Evolutionary conservation across 169 alveolate genomes (phyloP).

Genomic region (Neospora caninum): DNA sequence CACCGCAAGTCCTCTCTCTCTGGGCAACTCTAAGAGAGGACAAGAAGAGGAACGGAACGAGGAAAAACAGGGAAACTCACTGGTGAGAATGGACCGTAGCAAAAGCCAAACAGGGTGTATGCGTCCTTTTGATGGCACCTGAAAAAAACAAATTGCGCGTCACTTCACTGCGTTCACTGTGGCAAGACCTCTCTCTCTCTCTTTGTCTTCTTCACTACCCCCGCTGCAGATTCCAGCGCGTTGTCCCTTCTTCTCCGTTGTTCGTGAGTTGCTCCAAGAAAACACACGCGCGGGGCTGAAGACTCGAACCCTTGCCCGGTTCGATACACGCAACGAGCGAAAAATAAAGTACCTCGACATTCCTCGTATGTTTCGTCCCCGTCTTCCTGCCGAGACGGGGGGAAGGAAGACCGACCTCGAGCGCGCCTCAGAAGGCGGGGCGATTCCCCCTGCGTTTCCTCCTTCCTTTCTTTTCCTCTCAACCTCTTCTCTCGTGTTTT

Average conservation of each 20-base stretch:
- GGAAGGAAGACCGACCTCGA: too few species aligned
- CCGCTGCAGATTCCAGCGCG: too few species aligned
- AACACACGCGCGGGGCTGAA: too few species aligned
- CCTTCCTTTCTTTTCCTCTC: not conserved
- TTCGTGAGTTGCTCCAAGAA: not conserved
- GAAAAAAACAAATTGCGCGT: not conserved
- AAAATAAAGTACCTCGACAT: too few species aligned
- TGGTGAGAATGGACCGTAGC: conserved; percentile 65
- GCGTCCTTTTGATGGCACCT: conserved; percentile 52
- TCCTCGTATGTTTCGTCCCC: too few species aligned
- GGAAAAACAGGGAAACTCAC: conserved; percentile 35
- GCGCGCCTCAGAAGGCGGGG: too few species aligned
- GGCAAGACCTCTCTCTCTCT: too few species aligned
- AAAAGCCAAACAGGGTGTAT: conserved; percentile 58
- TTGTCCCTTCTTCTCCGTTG: too few species aligned
- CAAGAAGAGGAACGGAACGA: not conserved
- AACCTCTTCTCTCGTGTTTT: not conserved
- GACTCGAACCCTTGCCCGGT: too few species aligned
- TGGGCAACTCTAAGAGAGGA: not conserved
- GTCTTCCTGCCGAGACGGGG: not conserved
- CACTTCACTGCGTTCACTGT: not conserved
- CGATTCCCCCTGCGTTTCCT: not conserved
- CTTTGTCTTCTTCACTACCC: too few species aligned
- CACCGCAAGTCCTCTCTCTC: too few species aligned
- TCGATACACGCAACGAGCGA: too few species aligned